A percentile compares a stretch with the other conserved stretches of the same genome.
Conservation (phyloP, 306 rosid species). For the cucumber (Cucumis sativus) region DNA sequence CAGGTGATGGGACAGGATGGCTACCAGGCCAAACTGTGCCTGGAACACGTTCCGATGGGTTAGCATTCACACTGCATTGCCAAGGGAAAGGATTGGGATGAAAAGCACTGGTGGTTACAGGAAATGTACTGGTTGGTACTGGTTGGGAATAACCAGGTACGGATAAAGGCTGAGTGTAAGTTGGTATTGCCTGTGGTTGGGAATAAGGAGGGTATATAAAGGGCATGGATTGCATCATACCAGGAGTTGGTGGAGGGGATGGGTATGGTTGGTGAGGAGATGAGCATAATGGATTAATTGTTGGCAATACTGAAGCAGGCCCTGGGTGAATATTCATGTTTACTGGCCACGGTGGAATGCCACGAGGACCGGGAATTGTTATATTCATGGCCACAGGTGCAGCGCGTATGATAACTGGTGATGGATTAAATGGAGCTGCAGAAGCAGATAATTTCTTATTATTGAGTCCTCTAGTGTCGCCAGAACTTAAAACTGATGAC, state of each 20-base stretch:
- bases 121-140: slow-evolving; percentile 53
- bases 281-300: slow-evolving; percentile 62
- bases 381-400: slow-evolving; percentile 61
- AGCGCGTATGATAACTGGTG: slow-evolving; percentile 52
- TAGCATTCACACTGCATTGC: slow-evolving; percentile 61
- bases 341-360: slow-evolving; percentile 72
- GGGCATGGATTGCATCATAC: slow-evolving; percentile 82
- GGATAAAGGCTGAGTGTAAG: slow-evolving; percentile 63
- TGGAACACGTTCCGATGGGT: slow-evolving; percentile 54
- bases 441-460: slow-evolving; percentile 83
- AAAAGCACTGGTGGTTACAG: slow-evolving; percentile 55
- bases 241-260: slow-evolving; percentile 89
- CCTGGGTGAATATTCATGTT: slow-evolving; percentile 85
- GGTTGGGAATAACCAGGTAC: slow-evolving; percentile 9
- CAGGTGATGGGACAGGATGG: slow-evolving; percentile 71
- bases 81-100: slow-evolving; percentile 76
- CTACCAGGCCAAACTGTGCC: slow-evolving; percentile 60
- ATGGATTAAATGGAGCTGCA: slow-evolving; percentile 93
- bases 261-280: slow-evolving; percentile 86
- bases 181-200: slow-evolving; percentile 51
- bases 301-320: slow-evolving; percentile 36
- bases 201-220: slow-evolving; percentile 66
- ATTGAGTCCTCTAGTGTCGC: slow-evolving; percentile 32
- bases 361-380: slow-evolving; percentile 52
- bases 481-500: slow-evolving; percentile 21